phyloP scores from a whole-genome alignment of 2,329 filamentous ascomycete species.

The Alternaria arbusti region DNA sequence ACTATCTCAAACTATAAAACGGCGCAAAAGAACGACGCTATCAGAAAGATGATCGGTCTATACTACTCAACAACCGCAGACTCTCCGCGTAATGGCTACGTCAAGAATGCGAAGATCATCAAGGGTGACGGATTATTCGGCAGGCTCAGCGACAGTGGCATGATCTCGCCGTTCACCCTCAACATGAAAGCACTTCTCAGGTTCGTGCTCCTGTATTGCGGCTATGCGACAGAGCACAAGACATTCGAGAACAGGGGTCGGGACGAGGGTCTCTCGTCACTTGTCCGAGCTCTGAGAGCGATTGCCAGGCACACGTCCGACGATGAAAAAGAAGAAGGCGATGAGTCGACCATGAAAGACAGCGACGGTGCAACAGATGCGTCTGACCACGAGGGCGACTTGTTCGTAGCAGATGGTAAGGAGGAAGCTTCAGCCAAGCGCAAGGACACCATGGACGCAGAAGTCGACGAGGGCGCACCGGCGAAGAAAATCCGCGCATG shows the following conservation, averaged over 20 bases:
- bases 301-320: background rate
- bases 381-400: fast-evolving
- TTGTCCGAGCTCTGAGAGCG: background rate
- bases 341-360: background rate
- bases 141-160: background rate
- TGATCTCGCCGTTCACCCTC: background rate
- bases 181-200: background rate
- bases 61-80: no score
- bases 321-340: no score
- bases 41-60: no score
- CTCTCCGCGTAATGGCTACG: background rate
- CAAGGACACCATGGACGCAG: background rate
- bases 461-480: background rate
- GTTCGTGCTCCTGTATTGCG: background rate
- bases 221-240: background rate
- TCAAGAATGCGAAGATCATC: background rate
- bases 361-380: background rate
- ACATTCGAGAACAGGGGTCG: background rate
- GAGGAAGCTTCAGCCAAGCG: background rate
- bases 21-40: background rate
- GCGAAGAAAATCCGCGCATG: background rate
- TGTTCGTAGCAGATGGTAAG: background rate
- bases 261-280: background rate
- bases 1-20: no score
- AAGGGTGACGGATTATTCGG: background rate